A percentile compares a stretch with the other conserved stretches of the same genome.
phyloP scores from a whole-genome alignment of 306 rosid genomes.

The Ceratonia siliqua region DNA sequence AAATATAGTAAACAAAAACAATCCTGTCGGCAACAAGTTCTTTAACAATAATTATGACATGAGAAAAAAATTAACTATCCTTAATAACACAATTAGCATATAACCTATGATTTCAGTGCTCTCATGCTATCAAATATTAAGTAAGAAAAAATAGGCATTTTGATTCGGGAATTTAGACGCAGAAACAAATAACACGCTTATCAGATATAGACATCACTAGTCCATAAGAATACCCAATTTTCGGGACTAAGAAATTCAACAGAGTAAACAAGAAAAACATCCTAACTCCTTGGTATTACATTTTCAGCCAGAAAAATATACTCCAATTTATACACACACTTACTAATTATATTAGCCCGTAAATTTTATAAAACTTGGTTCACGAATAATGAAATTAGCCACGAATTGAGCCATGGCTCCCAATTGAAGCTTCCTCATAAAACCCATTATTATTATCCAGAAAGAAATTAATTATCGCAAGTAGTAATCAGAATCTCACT shows the following conservation, averaged over 20 bases:
- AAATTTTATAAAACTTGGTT: background rate
- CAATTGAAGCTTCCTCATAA: slow-evolving; percentile 18
- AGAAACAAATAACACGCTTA: background rate
- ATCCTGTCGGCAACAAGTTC: background rate
- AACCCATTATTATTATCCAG: slow-evolving; percentile 15
- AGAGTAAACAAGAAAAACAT: slow-evolving; percentile 7
- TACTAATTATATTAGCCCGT: background rate
- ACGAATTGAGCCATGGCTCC: background rate
- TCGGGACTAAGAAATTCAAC: background rate
- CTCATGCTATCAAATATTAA: background rate
- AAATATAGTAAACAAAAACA: background rate
- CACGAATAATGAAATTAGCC: background rate
- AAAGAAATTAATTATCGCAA: background rate
- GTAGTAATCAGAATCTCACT: slow-evolving; percentile 32
- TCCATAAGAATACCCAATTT: background rate
- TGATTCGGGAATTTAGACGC: background rate
- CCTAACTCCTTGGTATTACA: slow-evolving; percentile 18
- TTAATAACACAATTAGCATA: slow-evolving; percentile 13
- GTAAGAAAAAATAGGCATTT: background rate
- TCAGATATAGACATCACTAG: background rate
- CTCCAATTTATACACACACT: background rate
- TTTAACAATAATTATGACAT: background rate
- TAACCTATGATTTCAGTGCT: background rate
- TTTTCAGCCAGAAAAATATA: background rate
- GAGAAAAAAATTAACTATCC: slow-evolving; percentile 15